Base-by-base conservation (phyloP, 371 early-diverging fungal genomes). In the Vairimorpha ceranae region DNA sequence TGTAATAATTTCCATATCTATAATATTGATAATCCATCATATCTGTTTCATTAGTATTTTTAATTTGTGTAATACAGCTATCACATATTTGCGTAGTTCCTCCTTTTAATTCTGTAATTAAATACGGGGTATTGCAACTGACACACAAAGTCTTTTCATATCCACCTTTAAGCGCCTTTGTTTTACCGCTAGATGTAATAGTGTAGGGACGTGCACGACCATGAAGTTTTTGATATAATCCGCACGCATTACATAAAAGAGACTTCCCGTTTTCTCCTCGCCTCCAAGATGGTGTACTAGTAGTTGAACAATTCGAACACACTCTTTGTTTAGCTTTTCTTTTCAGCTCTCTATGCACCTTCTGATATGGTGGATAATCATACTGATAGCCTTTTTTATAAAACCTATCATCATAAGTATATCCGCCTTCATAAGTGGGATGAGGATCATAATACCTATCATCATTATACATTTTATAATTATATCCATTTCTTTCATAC, bases 221-320 rank as follows among this genome's bases (percentile, higher is more conserved):
- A 56, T 93, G 92, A 38, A 90, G 80, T 77, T 89, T 89, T 78
- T 87, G 88, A 78, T 90, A 92, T 6, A 92, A 84, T 19, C 92
- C 91, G 77, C 92, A 91, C 0, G 90, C 91, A 80, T 92, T 91
- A 78, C 91, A 91, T 30, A 91, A 85, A 3, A 89, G 86, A 21
- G 86, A 86, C 56, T 89, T 87, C 32, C 90, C 90, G 14, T 85
- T 82, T 54, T 87, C 87, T 66, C 89, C 89, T 67, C 91, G 83
- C 23, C 95, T 83, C 91, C 97, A 94, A 21, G 92, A 83, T 0
- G 93, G 93, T 0, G 92, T 92, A 0, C 87, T 87, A 2, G 88
- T 88, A 0, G 90, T 89, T 6, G 86, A 78, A 75, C 92, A 91
- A 76, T 91, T 91, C 32, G 87, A 86, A 79, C 93, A 92, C 30